Evolutionary conservation across 164 flowering plant species (phyloP).

Genomic region (Hamamelis virginiana): DNA sequence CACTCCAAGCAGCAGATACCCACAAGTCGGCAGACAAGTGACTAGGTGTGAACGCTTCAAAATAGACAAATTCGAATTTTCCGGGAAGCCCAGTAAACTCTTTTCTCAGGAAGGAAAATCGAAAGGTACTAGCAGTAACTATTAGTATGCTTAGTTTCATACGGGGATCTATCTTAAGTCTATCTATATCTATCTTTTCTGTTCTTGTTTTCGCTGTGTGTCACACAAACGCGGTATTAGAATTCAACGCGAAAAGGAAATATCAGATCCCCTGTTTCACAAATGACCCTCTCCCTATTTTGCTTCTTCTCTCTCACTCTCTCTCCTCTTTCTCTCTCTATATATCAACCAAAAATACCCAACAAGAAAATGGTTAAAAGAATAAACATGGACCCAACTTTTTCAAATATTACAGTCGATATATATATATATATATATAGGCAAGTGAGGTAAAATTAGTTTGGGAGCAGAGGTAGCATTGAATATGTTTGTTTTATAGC

Average conservation of each 20-base stretch:
- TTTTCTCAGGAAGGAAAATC: too few relatives aligned
- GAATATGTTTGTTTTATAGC: conserved; percentile 1
- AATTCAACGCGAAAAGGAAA: conserved; percentile 48
- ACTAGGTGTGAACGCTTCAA: neutral
- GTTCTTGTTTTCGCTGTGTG: neutral
- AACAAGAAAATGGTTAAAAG: neutral
- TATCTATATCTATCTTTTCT: neutral
- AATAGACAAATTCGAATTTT: conserved; percentile 11
- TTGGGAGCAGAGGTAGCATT: neutral
- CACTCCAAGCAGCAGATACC: neutral
- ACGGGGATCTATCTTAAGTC: neutral
- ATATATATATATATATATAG: neutral
- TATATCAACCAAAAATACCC: conserved; percentile 4
- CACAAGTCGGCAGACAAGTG: neutral
- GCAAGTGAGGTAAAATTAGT: neutral
- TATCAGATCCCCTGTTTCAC: conserved; percentile 35
- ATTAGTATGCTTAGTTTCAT: too few relatives aligned
- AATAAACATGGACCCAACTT: conserved; percentile 2
- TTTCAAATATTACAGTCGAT: neutral
- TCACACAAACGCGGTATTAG: conserved; percentile 18
- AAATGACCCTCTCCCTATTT: conserved; percentile 14
- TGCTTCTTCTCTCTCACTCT: conserved; percentile 10
- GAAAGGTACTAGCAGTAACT: too few relatives aligned
- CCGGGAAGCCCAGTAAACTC: conserved; percentile 12
- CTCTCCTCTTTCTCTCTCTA: conserved; percentile 14